phyloP scores from a whole-genome alignment of 2,329 filamentous ascomycete genomes.

The Ilyonectria robusta region DNA sequence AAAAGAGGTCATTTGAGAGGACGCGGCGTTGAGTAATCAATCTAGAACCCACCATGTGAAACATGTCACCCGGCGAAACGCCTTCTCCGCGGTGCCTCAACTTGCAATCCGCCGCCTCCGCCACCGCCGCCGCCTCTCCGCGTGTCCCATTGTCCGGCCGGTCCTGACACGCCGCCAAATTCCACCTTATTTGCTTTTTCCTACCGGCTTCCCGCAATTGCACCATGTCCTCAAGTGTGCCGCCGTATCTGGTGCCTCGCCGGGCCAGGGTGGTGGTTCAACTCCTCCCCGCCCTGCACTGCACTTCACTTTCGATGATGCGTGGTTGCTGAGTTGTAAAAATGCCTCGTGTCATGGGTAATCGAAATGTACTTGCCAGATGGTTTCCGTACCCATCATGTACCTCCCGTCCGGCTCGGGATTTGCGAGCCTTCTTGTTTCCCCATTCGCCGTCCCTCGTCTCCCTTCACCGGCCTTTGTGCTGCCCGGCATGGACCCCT shows the following conservation, averaged over 20 bases:
- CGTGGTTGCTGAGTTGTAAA: constrained; percentile 1
- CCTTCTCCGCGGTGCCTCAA: no score
- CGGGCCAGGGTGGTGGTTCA: constrained; percentile 1
- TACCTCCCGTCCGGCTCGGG: not conserved
- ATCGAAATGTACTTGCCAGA: not conserved
- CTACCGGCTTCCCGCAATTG: not conserved
- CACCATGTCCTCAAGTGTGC: not conserved
- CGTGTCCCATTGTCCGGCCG: not conserved
- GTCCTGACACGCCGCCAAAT: not conserved
- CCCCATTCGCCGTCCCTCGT: not conserved
- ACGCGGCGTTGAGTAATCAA: no score
- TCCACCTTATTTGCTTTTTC: not conserved
- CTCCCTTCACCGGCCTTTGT: constrained; percentile 4
- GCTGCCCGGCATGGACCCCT: not conserved
- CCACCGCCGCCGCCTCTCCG: no score
- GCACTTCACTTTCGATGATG: not conserved
- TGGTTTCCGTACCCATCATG: not conserved
- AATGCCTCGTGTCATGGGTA: not conserved
- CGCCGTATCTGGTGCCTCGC: not conserved
- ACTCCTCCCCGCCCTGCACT: constrained; percentile 4
- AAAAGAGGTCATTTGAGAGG: no score
- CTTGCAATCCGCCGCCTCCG: no score
- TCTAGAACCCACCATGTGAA: no score
- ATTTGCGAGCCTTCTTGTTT: not conserved
- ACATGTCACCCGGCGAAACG: no score